A percentile compares a stretch with the other conserved stretches of the same genome.
These are phyloP conservation scores for Penicillium vulpinum DNA, from an alignment of 2,329 filamentous ascomycete genomes.

Conservation along the genomic window DNA sequence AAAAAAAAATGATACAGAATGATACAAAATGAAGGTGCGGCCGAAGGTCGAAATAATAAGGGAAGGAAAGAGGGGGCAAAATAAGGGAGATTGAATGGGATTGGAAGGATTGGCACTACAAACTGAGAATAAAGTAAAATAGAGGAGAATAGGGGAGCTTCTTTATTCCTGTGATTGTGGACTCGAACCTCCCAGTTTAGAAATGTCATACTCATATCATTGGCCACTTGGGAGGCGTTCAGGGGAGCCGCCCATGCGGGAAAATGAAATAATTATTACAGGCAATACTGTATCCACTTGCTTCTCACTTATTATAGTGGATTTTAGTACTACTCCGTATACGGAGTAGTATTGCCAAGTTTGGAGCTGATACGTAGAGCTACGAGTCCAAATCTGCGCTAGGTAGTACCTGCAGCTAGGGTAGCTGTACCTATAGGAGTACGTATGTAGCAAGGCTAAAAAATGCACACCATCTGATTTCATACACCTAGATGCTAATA, in stretches of 20 bases:
- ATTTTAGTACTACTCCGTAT: too few relatives aligned
- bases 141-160: neutral
- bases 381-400: too few relatives aligned
- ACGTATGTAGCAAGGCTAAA: too few relatives aligned
- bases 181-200: neutral
- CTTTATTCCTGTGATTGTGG: neutral
- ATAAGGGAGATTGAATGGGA: neutral
- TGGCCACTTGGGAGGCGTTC: slow-evolving; percentile 4
- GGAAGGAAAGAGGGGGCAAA: neutral
- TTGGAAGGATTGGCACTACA: neutral
- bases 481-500: too few relatives aligned
- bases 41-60: neutral
- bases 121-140: neutral
- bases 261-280: too few relatives aligned
- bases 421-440: too few relatives aligned
- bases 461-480: too few relatives aligned
- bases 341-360: too few relatives aligned
- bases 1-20: neutral
- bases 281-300: too few relatives aligned
- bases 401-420: too few relatives aligned
- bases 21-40: neutral
- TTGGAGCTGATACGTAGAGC: too few relatives aligned
- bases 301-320: too few relatives aligned
- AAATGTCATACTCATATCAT: slow-evolving; percentile 6
- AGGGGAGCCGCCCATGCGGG: neutral